Percentiles rank a stretch among this genome's conserved stretches.
Evolutionary conservation across 768 basidiomycete genomes (phyloP).

Genomic region (Xerocomus spinulosus): DNA sequence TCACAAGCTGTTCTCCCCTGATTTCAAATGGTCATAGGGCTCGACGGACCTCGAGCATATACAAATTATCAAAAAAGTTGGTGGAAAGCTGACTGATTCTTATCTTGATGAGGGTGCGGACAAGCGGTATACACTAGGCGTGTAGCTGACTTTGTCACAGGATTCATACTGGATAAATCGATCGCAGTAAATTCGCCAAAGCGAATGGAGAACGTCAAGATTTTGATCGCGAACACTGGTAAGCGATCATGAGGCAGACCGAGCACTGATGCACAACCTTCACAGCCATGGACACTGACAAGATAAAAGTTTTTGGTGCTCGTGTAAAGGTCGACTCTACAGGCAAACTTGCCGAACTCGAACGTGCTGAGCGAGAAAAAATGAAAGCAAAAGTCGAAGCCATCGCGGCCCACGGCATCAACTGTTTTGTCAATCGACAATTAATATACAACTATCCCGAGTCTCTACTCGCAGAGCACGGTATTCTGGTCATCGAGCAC

Average conservation of each 20-base stretch:
- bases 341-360: conserved; percentile 95
- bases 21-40: conserved; percentile 51
- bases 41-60: conserved; percentile 97
- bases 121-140: neutral
- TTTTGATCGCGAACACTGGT: conserved; percentile 98
- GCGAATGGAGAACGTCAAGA: conserved; percentile 90
- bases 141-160: conserved; percentile 34
- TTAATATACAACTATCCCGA: conserved; percentile 99
- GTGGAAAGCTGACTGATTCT: conserved; percentile 95
- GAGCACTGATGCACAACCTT: neutral
- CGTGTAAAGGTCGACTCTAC: conserved; percentile 94
- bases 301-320: conserved; percentile 99
- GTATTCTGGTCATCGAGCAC: conserved; percentile 95
- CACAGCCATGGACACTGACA: conserved; percentile 98
- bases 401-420: conserved; percentile 93
- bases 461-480: conserved; percentile 87
- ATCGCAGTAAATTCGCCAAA: conserved; percentile 95
- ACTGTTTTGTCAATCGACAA: conserved; percentile 96
- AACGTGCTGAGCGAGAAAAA: conserved; percentile 96
- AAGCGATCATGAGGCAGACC: conserved; percentile 25
- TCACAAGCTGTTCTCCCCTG: neutral
- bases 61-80: conserved; percentile 99
- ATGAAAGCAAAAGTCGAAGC: conserved; percentile 98
- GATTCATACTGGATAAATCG: conserved; percentile 96
- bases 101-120: conserved; percentile 89